A percentile compares a stretch with the other conserved stretches of the same genome.
These are phyloP conservation scores for Candida succiphila DNA, from an alignment of 805 yeast genomes.

Conservation along the genomic window DNA sequence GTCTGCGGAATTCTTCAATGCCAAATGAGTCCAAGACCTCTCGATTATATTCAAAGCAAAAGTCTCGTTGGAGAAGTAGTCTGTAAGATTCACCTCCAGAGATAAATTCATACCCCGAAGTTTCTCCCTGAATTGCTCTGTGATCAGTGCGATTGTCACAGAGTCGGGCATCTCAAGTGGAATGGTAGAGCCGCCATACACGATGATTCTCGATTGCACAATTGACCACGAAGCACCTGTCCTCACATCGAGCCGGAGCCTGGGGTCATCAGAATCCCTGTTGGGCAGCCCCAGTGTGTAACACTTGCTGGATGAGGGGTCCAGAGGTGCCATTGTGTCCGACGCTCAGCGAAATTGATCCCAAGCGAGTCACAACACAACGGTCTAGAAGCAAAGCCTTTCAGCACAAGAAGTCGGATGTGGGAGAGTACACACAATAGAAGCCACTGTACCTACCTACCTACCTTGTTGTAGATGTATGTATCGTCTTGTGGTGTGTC, in stretches of 20 bases:
- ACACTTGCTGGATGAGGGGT: conserved; percentile 56
- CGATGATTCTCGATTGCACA: conserved; percentile 49
- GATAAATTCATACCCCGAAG: conserved; percentile 12
- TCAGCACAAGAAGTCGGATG: too few species aligned
- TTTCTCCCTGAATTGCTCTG: conserved; percentile 25
- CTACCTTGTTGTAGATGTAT: too few species aligned
- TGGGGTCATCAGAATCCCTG: conserved; percentile 36
- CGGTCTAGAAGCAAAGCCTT: too few species aligned
- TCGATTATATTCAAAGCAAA: conserved; percentile 52
- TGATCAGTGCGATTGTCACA: conserved; percentile 29
- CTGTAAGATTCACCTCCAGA: conserved; percentile 8
- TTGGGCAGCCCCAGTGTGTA: conserved; percentile 48
- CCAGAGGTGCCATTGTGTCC: conserved; percentile 49
- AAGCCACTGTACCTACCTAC: too few species aligned
- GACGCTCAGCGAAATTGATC: background rate
- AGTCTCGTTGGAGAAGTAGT: conserved; percentile 52
- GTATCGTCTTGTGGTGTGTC: too few species aligned
- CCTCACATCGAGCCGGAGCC: conserved; percentile 46
- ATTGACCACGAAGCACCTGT: conserved; percentile 59
- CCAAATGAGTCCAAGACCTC: conserved; percentile 39
- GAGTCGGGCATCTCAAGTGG: conserved; percentile 36
- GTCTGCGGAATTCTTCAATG: conserved; percentile 20
- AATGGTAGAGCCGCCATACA: conserved; percentile 59
- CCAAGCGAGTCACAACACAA: too few species aligned
- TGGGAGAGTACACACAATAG: too few species aligned